Conservation (phyloP, 495 filamentous ascomycete species). For the Talaromyces proteolyticus region DNA sequence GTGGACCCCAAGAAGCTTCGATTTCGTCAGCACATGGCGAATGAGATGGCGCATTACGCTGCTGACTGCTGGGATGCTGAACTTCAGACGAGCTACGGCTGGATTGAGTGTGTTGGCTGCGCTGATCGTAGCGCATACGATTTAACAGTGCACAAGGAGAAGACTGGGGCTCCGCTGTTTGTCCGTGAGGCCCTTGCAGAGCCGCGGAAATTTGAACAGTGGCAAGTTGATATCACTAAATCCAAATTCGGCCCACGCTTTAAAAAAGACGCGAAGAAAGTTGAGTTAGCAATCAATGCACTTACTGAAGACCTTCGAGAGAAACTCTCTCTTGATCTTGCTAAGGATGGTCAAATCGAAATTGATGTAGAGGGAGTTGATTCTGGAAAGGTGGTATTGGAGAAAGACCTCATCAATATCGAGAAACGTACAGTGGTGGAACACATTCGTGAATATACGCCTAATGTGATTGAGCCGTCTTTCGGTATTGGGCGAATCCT, state of each 20-base stretch:
- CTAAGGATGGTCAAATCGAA: slow-evolving; percentile 58
- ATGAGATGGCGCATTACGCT: slow-evolving; percentile 82
- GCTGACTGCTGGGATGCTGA: slow-evolving; percentile 84
- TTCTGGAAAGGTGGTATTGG: slow-evolving; percentile 62
- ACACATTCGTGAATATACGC: slow-evolving; percentile 70
- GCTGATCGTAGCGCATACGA: slow-evolving; percentile 80
- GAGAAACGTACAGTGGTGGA: slow-evolving; percentile 64
- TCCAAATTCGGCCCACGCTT: slow-evolving; percentile 77
- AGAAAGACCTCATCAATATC: slow-evolving; percentile 63
- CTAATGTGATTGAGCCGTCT: slow-evolving; percentile 81
- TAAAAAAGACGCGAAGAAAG: slow-evolving; percentile 69
- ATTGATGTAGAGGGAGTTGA: slow-evolving; percentile 60
- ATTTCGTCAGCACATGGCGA: slow-evolving; percentile 80
- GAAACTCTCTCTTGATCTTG: slow-evolving; percentile 59
- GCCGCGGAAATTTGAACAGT: slow-evolving; percentile 66
- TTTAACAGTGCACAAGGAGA: slow-evolving; percentile 70
- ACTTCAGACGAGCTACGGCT: slow-evolving; percentile 70
- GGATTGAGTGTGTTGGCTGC: slow-evolving; percentile 84
- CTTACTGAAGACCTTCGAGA: slow-evolving; percentile 66
- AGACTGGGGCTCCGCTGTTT: slow-evolving; percentile 69
- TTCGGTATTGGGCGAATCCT: slow-evolving; percentile 80
- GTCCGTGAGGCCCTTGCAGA: slow-evolving; percentile 63
- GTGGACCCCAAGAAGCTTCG: slow-evolving; percentile 66
- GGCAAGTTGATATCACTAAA: slow-evolving; percentile 70
- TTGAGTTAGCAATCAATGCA: slow-evolving; percentile 63